These are phyloP conservation scores for Tulasnella sp. DNA, from an alignment of 768 basidiomycete genomes.

Conservation along the genomic window DNA sequence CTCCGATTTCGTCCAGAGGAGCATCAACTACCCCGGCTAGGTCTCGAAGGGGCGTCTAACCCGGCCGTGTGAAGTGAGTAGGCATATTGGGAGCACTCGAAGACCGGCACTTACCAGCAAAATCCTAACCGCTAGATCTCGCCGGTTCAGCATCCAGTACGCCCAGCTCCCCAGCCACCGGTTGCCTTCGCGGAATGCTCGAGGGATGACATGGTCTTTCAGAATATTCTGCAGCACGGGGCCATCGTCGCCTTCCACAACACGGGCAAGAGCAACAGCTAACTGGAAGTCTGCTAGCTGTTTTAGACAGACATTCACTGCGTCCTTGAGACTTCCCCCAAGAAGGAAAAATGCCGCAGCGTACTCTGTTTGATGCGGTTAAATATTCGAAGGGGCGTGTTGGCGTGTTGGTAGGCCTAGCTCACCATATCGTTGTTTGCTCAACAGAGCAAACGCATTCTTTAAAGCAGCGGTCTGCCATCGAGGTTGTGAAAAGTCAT, in stretches of 20 bases:
- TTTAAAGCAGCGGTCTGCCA: constrained; percentile 94
- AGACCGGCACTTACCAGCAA: constrained; percentile 59
- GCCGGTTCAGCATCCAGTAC: constrained; percentile 88
- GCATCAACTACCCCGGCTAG: constrained; percentile 57
- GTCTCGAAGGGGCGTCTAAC: constrained; percentile 61
- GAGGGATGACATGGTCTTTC: constrained; percentile 70
- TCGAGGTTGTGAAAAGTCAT: constrained; percentile 77
- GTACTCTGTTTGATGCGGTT: constrained; percentile 57
- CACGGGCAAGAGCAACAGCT: constrained; percentile 78
- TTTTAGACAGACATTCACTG: constrained; percentile 82
- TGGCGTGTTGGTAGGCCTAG: constrained; percentile 15
- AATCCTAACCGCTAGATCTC: constrained; percentile 86
- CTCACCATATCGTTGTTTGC: constrained; percentile 89
- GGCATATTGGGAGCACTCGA: background rate
- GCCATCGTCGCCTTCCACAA: constrained; percentile 79
- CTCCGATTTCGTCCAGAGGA: constrained; percentile 61
- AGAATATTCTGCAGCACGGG: constrained; percentile 69
- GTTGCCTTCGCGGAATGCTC: constrained; percentile 82
- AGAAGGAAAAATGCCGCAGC: constrained; percentile 98
- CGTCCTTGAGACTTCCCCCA: constrained; percentile 82
- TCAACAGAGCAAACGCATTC: constrained; percentile 88
- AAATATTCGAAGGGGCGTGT: background rate
- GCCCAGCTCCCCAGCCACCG: constrained; percentile 95
- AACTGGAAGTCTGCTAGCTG: constrained; percentile 89
- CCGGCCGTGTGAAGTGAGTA: background rate